These are phyloP conservation scores for Venturia aucupariae DNA, from an alignment of 2,329 filamentous ascomycete species.

Conservation along the genomic window DNA sequence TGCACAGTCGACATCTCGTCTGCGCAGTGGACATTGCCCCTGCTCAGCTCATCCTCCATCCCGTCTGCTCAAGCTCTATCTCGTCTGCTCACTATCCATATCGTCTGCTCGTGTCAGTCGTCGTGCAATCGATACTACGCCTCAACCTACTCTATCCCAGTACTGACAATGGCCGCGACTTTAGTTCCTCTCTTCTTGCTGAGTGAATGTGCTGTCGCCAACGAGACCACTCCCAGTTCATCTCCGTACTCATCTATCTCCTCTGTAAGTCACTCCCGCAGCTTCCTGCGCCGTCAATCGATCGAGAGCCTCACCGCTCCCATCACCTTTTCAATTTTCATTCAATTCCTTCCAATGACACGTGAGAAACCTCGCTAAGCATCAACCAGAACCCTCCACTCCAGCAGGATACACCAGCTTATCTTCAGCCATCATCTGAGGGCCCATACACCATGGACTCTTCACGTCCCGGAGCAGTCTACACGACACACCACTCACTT, in stretches of 20 bases:
- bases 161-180: neutral
- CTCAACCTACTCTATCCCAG: neutral
- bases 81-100: neutral
- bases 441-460: conserved; percentile 11
- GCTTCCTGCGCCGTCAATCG: neutral
- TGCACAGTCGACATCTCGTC: no score
- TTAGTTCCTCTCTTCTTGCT: conserved; percentile 4
- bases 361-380: neutral
- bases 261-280: neutral
- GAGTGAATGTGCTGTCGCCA: conserved; percentile 5
- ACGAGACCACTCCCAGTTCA: neutral
- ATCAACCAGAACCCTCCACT: neutral
- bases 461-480: conserved; percentile 6
- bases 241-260: neutral
- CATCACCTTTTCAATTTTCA: neutral
- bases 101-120: neutral
- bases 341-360: neutral
- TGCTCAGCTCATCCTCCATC: neutral
- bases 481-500: conserved; percentile 10
- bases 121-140: neutral
- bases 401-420: neutral
- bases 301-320: no score
- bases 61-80: neutral
- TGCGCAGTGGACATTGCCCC: no score
- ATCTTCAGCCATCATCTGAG: neutral